phyloP scores from a whole-genome alignment of 768 basidiomycete genomes.

The Pleurotus citrinopileatus region DNA sequence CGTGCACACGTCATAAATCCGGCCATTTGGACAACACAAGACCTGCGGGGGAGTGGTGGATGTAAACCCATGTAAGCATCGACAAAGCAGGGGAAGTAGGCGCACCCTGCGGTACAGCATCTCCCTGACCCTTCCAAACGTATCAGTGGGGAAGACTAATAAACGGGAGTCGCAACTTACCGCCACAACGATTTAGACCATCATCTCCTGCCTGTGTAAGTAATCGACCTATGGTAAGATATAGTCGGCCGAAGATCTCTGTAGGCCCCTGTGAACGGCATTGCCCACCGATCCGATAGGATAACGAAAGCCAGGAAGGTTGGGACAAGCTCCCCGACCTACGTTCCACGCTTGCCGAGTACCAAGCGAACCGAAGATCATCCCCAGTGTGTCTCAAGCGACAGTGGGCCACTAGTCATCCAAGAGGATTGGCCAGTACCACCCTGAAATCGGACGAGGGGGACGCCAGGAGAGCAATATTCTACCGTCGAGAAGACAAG shows the following conservation, averaged over 20 bases:
- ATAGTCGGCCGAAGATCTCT: too few species aligned
- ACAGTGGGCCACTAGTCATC: background rate
- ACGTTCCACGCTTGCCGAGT: background rate
- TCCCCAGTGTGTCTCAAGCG: background rate
- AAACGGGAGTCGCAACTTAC: too few species aligned
- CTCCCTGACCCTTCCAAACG: background rate
- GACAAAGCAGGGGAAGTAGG: background rate
- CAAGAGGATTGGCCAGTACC: background rate
- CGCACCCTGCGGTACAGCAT: background rate
- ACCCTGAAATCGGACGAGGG: background rate
- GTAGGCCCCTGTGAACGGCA: background rate
- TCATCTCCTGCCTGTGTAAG: background rate
- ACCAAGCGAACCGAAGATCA: background rate
- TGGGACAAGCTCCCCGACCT: background rate
- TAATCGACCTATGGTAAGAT: background rate
- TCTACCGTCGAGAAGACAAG: background rate
- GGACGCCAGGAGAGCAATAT: background rate
- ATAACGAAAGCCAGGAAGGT: background rate
- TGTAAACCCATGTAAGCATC: background rate
- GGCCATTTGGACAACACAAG: constrained; percentile 5
- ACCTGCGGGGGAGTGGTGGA: background rate
- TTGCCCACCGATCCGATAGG: constrained; percentile 2
- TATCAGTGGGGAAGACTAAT: too few species aligned
- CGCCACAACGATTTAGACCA: constrained; percentile 1
- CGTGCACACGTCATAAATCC: background rate